Conservation (phyloP, 1,284 basidiomycete species). For the Singerocomus inundabilis region DNA sequence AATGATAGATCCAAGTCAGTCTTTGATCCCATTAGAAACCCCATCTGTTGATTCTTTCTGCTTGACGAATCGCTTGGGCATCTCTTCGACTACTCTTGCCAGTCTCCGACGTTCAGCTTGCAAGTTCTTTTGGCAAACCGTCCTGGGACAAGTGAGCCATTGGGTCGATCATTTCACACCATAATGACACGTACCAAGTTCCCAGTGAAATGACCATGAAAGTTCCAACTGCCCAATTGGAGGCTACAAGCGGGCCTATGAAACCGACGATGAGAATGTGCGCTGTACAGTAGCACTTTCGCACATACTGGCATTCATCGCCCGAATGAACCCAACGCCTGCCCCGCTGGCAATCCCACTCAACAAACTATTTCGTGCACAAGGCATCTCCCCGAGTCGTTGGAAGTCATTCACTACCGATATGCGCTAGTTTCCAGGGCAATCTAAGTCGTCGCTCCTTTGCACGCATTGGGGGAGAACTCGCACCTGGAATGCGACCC, state of each 20-base stretch:
- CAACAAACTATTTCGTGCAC: conserved; percentile 51
- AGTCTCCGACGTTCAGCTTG: conserved; percentile 54
- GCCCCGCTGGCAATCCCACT: conserved; percentile 54
- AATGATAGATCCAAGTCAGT: not conserved
- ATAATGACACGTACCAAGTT: conserved; percentile 42
- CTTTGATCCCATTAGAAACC: conserved; percentile 7
- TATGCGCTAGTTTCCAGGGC: conserved; percentile 44
- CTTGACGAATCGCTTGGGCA: conserved; percentile 54
- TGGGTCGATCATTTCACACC: not conserved
- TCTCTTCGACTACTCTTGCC: conserved; percentile 56
- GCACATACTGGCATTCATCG: conserved; percentile 48
- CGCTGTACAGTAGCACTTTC: not conserved
- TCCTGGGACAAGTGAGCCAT: conserved; percentile 41
- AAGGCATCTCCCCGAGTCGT: conserved; percentile 58
- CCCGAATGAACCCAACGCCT: conserved; percentile 57
- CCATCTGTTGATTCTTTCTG: conserved; percentile 38
- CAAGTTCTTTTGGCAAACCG: conserved; percentile 58
- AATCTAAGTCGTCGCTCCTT: conserved; percentile 14
- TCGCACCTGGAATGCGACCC: conserved; percentile 45
- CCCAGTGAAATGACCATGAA: conserved; percentile 52
- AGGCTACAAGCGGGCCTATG: conserved; percentile 45
- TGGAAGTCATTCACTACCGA: conserved; percentile 44
- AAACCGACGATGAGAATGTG: conserved; percentile 8
- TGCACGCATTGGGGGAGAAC: not conserved
- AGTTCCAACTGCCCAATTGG: conserved; percentile 56